Evolutionary conservation across 352 stramenopile genomes (phyloP), one percentile per base, ranked within the genome.

Genomic region (Globisporangium takayamanum): DNA sequence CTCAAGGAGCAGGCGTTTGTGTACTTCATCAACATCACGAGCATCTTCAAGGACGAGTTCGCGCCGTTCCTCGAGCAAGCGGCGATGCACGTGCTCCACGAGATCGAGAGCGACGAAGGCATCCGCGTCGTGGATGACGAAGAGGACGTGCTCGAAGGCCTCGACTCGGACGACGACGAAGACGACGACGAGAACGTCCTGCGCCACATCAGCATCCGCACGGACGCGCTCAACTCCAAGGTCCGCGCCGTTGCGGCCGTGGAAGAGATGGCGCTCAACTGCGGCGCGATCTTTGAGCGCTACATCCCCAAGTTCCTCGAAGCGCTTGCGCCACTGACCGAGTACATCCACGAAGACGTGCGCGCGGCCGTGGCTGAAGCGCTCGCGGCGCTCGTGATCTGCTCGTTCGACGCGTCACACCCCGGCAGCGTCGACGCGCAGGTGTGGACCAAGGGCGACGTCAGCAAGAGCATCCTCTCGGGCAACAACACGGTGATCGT

Each of bases 1-100:
- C 84, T 99, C 45, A 97, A 98, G 70, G 97, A 99, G 68, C 97
- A 98, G 74, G 90, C 91, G 36, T 99, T 98, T 71, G 95, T 97
- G 22, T 98, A 98, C 63, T 98, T 99, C 72, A 97, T 98, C 49
- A 99, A 99, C 70, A 74, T 98, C 50, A 92, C 94, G 57, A 99
- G 98, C 67, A 96, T 98, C 33, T 98, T 98, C 88, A 98, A 97
- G 72, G 87, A 97, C 57, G 95, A 98, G 73, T 99, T 99, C 70
- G 78, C 84, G 37, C 95, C 91, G 30, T 97, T 97, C 63, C 75
- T 99, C 18, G 75, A 92, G 45, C 69, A 87, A 59, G 78, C 78
- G 30, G 83, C 84, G 25, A 86, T 70, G 2, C 69, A 87, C 53
- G 80, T 93, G 57, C 65, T 95, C 18, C 63, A 68, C n/a, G 74